These are phyloP conservation scores for Candida dajiaensis DNA, from an alignment of 805 yeast species.

Conservation along the genomic window DNA sequence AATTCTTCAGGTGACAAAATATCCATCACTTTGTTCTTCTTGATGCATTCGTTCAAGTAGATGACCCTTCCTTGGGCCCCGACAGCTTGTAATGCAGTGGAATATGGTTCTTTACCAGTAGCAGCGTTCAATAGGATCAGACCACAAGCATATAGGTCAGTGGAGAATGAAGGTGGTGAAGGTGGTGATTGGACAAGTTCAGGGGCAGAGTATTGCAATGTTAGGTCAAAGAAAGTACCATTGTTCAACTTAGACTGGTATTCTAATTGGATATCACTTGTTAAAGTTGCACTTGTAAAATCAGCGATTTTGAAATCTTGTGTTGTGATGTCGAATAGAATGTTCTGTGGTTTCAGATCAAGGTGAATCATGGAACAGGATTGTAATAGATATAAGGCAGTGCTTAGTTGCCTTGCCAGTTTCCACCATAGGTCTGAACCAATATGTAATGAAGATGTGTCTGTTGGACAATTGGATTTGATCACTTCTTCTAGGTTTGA, in stretches of 20 bases:
- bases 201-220: conserved; percentile 44
- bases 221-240: conserved; percentile 24
- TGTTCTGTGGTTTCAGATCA: conserved; percentile 43
- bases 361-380: conserved; percentile 35
- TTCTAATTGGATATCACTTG: conserved; percentile 14
- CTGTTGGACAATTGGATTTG: not conserved
- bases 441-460: conserved; percentile 13
- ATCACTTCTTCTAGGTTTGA: conserved; percentile 23
- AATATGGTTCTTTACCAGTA: conserved; percentile 41
- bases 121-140: conserved; percentile 39
- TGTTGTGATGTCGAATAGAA: conserved; percentile 25
- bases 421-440: conserved; percentile 28
- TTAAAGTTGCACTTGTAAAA: conserved; percentile 35
- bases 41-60: conserved; percentile 28
- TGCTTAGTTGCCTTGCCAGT: conserved; percentile 23
- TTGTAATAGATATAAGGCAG: conserved; percentile 22
- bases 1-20: conserved; percentile 22
- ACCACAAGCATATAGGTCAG: conserved; percentile 44
- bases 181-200: conserved; percentile 30
- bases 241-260: conserved; percentile 7
- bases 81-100: conserved; percentile 5
- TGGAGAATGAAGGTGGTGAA: conserved; percentile 26
- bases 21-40: conserved; percentile 29
- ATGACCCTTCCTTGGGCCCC: conserved; percentile 21
- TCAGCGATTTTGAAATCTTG: conserved; percentile 38